Conservation (phyloP, 2,329 filamentous ascomycete genomes). For the Alternaria ventricosa region DNA sequence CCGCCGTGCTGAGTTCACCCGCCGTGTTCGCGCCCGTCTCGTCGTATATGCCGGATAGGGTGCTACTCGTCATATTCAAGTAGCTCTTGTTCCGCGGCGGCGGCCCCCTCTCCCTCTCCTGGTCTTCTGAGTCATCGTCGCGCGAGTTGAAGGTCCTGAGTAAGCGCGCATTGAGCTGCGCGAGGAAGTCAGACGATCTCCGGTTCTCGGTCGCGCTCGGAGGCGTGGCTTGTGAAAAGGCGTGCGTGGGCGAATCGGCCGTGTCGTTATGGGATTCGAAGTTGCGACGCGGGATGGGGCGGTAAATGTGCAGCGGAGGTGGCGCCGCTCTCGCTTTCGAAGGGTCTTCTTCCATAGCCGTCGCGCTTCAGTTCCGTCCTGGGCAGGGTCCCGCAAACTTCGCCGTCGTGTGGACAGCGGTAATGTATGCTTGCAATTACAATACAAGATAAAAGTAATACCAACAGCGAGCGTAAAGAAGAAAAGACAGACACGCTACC, state of each 20-base stretch:
- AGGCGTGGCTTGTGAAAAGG: slow-evolving; percentile 27
- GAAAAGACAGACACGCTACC: slow-evolving; percentile 9
- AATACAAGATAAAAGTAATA: slow-evolving; percentile 6
- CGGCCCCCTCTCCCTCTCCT: slow-evolving; percentile 31
- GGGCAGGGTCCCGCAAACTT: slow-evolving; percentile 11
- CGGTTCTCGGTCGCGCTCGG: slow-evolving; percentile 28
- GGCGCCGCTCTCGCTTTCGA: slow-evolving; percentile 30
- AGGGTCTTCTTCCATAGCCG: slow-evolving; percentile 39
- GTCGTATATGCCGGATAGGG: slow-evolving; percentile 88
- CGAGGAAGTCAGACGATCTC: slow-evolving; percentile 43
- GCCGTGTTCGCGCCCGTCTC: slow-evolving; percentile 35
- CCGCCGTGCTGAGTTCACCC: slow-evolving; percentile 58
- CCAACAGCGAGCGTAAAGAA: slow-evolving; percentile 16
- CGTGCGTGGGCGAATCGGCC: slow-evolving; percentile 35
- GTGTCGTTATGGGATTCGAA: slow-evolving; percentile 35
- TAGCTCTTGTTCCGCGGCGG: slow-evolving; percentile 74
- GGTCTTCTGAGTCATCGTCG: slow-evolving; percentile 28
- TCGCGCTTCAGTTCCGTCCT: slow-evolving; percentile 10
- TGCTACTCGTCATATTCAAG: slow-evolving; percentile 86
- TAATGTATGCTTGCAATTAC: slow-evolving; percentile 5
- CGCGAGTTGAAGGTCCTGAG: slow-evolving; percentile 38
- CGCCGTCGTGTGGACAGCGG: slow-evolving; percentile 3
- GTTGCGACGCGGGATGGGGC: slow-evolving; percentile 48
- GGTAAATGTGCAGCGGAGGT: slow-evolving; percentile 43
- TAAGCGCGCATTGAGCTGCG: slow-evolving; percentile 47